phyloP scores from a whole-genome alignment of 2,329 filamentous ascomycete species.

The Penicillium concentricum region DNA sequence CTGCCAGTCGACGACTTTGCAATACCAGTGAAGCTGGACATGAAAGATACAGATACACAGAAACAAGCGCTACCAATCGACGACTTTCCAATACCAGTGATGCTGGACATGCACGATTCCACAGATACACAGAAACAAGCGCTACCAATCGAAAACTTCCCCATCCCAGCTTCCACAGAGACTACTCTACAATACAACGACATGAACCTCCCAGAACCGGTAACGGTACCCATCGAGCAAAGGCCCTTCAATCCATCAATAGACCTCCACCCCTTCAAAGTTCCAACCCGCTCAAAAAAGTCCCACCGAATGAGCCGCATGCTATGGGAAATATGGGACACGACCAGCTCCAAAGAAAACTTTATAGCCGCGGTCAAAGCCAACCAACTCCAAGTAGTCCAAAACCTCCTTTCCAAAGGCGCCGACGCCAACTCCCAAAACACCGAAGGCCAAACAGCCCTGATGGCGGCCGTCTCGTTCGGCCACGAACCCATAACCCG shows the following conservation, averaged over 20 bases:
- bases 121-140: no score
- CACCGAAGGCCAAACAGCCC: slow-evolving; percentile 8
- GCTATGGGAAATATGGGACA: not conserved
- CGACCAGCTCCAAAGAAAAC: slow-evolving; percentile 8
- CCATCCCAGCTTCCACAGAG: slow-evolving; percentile 5
- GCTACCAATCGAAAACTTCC: not conserved
- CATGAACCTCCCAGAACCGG: not conserved
- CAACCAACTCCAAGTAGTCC: not conserved
- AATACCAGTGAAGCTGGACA: no score
- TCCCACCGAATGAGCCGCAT: not conserved
- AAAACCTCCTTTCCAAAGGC: slow-evolving; percentile 14
- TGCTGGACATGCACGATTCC: no score
- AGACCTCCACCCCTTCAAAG: not conserved
- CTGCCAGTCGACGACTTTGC: no score
- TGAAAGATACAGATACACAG: no score
- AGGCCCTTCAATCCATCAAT: not conserved
- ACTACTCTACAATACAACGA: not conserved
- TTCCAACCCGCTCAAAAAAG: not conserved
- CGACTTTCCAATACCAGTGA: not conserved
- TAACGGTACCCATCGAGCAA: not conserved
- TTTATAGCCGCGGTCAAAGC: slow-evolving; percentile 12
- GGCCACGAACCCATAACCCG: slow-evolving; percentile 12
- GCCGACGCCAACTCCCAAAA: slow-evolving; percentile 12
- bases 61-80: no score
- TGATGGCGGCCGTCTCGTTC: slow-evolving; percentile 17